These are phyloP conservation scores for Arthroderma uncinatum DNA, from an alignment of 2,329 filamentous ascomycete species.

Conservation along the genomic window DNA sequence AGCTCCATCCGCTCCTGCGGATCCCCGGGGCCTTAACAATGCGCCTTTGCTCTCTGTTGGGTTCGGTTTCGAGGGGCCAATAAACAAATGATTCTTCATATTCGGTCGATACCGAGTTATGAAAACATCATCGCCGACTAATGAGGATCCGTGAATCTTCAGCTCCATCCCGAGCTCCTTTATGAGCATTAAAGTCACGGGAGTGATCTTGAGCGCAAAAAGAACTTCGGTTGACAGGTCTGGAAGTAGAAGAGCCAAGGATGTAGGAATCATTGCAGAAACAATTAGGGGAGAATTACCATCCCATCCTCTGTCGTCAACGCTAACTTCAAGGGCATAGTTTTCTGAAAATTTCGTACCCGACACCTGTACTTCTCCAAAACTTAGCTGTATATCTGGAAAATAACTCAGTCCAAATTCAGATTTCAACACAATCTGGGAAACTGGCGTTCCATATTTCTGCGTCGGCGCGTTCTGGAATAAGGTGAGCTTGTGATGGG, in stretches of 20 bases:
- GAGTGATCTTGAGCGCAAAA: constrained; percentile 16
- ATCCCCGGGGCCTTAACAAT: not conserved
- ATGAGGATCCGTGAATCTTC: constrained; percentile 15
- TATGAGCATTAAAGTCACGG: constrained; percentile 9
- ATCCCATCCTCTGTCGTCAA: constrained; percentile 18
- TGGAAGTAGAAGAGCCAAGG: constrained; percentile 15
- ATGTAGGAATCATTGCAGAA: constrained; percentile 20
- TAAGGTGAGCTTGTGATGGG: not conserved
- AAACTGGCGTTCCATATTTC: constrained; percentile 12
- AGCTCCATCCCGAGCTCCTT: constrained; percentile 15
- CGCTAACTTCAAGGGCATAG: constrained; percentile 15
- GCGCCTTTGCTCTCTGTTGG: not conserved
- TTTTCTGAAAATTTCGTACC: constrained; percentile 13
- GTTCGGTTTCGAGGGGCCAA: not conserved
- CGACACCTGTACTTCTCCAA: constrained; percentile 14
- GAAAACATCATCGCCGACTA: constrained; percentile 18
- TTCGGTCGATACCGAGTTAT: constrained; percentile 22
- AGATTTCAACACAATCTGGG: constrained; percentile 14
- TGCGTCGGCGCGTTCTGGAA: not conserved
- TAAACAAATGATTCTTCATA: constrained; percentile 11
- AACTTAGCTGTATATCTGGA: constrained; percentile 18
- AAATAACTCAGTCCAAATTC: constrained; percentile 15
- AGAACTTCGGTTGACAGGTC: constrained; percentile 12
- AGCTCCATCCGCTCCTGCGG: constrained; percentile 1
- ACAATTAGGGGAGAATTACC: constrained; percentile 19